Evolutionary conservation across 202 grass and related monocot species (phyloP).

Genomic region (Schoenoplectus tabernaemontani): DNA sequence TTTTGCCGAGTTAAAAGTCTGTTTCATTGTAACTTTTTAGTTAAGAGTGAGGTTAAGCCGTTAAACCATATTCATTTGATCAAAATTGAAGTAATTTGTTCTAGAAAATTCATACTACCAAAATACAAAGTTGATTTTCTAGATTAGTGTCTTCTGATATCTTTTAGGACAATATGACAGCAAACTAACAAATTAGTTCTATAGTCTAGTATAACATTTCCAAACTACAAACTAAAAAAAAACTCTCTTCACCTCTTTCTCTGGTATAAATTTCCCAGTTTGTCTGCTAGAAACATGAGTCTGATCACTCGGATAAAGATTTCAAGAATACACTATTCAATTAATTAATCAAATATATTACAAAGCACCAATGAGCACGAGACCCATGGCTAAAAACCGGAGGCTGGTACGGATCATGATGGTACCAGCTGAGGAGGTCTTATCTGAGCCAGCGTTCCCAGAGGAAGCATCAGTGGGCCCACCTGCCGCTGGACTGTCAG

Average conservation of each 20-base stretch:
- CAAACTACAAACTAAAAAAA: constrained; percentile 11
- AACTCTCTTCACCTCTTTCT: not conserved
- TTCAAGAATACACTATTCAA: not conserved
- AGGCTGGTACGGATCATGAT: not conserved
- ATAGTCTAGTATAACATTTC: not conserved
- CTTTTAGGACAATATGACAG: not conserved
- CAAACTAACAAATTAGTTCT: not conserved
- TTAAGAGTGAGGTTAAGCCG: no score
- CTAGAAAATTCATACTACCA: not conserved
- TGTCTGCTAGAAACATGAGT: not conserved
- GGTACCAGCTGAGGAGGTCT: constrained; percentile 22
- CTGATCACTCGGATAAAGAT: not conserved
- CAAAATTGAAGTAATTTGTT: not conserved
- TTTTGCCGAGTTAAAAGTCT: no score
- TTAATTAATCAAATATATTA: constrained; percentile 13
- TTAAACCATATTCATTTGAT: not conserved
- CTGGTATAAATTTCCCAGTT: not conserved
- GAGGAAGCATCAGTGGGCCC: not conserved
- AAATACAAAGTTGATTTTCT: not conserved
- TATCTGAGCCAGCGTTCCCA: constrained; percentile 18
- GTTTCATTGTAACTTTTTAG: no score
- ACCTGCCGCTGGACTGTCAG: constrained; percentile 18
- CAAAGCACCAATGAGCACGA: constrained; percentile 11
- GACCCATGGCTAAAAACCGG: constrained; percentile 14
- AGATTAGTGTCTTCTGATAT: not conserved